These are phyloP conservation scores for Sphagnum contortum DNA, from an alignment of 225 moss, liverwort and hornwort species.

Conservation along the genomic window DNA sequence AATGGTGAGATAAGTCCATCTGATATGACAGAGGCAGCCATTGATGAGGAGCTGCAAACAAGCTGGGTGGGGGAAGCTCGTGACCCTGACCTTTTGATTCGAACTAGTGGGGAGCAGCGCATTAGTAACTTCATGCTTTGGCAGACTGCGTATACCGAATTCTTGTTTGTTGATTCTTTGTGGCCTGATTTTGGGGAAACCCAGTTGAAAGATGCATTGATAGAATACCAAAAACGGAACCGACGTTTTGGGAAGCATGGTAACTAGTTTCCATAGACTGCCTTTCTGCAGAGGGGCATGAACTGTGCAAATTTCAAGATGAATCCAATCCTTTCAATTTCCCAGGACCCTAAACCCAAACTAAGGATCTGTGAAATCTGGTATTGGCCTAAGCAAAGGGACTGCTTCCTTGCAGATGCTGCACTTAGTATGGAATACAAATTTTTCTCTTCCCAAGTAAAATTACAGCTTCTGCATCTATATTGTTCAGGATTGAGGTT, in stretches of 20 bases:
- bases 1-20: conserved; percentile 54
- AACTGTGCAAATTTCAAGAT: too few relatives aligned
- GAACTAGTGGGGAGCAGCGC: conserved; percentile 94
- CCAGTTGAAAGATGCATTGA: conserved; percentile 59
- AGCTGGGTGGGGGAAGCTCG: conserved; percentile 70
- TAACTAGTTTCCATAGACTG: too few relatives aligned
- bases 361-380: too few relatives aligned
- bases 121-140: conserved; percentile 93
- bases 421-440: too few relatives aligned
- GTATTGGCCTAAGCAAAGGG: too few relatives aligned
- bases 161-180: conserved; percentile 64
- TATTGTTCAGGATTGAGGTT: too few relatives aligned
- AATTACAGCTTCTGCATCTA: too few relatives aligned
- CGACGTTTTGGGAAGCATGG: conserved; percentile 62
- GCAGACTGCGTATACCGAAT: conserved; percentile 86
- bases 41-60: conserved; percentile 54
- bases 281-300: too few relatives aligned
- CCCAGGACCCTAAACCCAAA: too few relatives aligned
- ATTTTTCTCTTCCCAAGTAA: too few relatives aligned
- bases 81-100: conserved; percentile 83
- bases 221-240: conserved; percentile 58
- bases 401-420: too few relatives aligned
- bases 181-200: conserved; percentile 79
- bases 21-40: conserved; percentile 54
- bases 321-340: too few relatives aligned